Base-by-base conservation (phyloP, 768 basidiomycete genomes). In the Russula dissimulans region DNA sequence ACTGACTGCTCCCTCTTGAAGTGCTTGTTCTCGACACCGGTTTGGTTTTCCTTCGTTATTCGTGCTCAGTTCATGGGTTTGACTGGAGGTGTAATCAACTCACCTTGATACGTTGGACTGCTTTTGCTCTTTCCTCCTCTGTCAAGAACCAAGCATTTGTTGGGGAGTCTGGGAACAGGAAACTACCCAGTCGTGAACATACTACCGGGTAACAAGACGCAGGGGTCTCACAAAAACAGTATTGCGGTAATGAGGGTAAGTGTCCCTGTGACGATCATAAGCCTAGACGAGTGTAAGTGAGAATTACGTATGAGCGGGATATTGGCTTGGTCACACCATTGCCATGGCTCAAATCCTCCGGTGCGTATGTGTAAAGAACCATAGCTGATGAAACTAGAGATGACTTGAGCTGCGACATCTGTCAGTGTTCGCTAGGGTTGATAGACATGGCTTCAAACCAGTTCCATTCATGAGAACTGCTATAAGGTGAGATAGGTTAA, bases 1-100 rank as follows among this genome's bases (percentile, higher is more conserved):
- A 77, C 85, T 63, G 57, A 88, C 87, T 91, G 89, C 41, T 88
- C 85, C 55, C 77, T 81, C 74, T 91, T 91, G 73, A 87, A 91
- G 54, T 78, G 78, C 66, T 91, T 91, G 68, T 88, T 90, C 71
- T 90, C 89, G 10, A 89, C 80, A 34, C 89, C 89, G 0, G 86
- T 86, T 80, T 91, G 87, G 63, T 89, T 89, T 71, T 75, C 79
- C 81, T 84, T 63, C 6, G 26, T 18, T 60, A 48, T 8, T 22
- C 17, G 56, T 5, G 36, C 49, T 54, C 47, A 39, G 41, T 44
- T 38, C 15, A 22, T 17, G 14, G 15, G 5, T 18, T 26, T 3
- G 5, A 26, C 10, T 45, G 4, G 5, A n/a, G 31, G 26, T 4
- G 31, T n/a, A 41, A 4, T n/a, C 10, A 42, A 60, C 59, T 18